phyloP scores from a whole-genome alignment of 257 asterid species.

The Ilex aquifolium region DNA sequence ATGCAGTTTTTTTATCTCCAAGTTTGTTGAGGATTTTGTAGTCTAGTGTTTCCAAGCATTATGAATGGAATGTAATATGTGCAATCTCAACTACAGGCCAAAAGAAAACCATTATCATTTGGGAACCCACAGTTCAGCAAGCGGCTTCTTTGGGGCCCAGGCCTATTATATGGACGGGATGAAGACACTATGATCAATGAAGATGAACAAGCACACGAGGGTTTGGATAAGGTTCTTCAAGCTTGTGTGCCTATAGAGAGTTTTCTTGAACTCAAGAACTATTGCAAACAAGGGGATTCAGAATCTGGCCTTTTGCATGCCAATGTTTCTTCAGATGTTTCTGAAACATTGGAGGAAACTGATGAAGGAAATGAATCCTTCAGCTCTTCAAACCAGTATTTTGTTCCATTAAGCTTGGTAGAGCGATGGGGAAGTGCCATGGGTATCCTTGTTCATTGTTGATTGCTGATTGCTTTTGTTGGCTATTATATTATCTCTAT shows the following conservation, averaged over 20 bases:
- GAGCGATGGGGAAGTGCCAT: conserved; percentile 96
- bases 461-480: not conserved
- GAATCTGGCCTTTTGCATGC: conserved; percentile 17
- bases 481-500: conserved; percentile 12
- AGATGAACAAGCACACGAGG: conserved; percentile 32
- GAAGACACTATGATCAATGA: conserved; percentile 26
- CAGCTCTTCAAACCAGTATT: conserved; percentile 26
- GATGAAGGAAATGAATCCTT: conserved; percentile 29
- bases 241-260: conserved; percentile 55
- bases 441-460: conserved; percentile 62
- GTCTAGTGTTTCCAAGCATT: conserved; percentile 3
- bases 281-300: conserved; percentile 24
- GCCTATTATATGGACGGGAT: conserved; percentile 41
- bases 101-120: conserved; percentile 59
- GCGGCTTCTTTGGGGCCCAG: conserved; percentile 53
- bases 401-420: conserved; percentile 66
- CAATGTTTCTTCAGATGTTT: conserved; percentile 21
- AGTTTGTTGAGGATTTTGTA: too few species aligned
- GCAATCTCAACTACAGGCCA: conserved; percentile 51
- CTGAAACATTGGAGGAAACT: conserved; percentile 27
- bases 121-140: conserved; percentile 41
- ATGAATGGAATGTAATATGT: not conserved
- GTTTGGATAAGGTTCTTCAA: conserved; percentile 41
- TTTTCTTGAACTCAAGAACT: conserved; percentile 51
- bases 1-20: too few species aligned